Conservation (phyloP, 2,329 filamentous ascomycete species). For the Botryotinia convoluta region DNA sequence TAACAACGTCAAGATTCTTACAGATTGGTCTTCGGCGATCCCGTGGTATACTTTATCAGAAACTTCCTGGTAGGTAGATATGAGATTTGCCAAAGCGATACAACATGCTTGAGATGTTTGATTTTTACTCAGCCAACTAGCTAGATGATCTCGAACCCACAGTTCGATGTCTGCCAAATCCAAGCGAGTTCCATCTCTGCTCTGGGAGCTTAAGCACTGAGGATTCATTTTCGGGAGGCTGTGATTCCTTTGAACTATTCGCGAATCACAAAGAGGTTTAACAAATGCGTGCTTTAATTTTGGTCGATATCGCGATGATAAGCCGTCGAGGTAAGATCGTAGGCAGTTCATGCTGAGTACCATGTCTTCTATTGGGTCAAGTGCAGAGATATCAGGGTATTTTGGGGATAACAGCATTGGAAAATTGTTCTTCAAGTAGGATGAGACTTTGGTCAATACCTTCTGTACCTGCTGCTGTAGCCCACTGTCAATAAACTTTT, state of each 20-base stretch:
- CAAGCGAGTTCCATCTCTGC: neutral
- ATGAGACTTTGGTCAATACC: neutral
- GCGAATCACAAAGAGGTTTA: neutral
- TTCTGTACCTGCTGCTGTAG: neutral
- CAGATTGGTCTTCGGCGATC: conserved; percentile 48
- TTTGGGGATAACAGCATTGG: neutral
- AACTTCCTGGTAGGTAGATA: conserved; percentile 39
- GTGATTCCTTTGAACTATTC: conserved; percentile 20
- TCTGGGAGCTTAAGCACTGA: too few relatives aligned
- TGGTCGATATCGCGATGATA: neutral
- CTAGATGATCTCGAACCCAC: conserved; percentile 47
- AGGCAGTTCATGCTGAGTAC: neutral
- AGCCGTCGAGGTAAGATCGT: neutral
- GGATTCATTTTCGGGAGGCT: conserved; percentile 39
- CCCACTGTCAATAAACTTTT: neutral
- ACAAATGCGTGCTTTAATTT: neutral
- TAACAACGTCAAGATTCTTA: conserved; percentile 54
- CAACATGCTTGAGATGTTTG: conserved; percentile 33
- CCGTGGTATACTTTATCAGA: conserved; percentile 39
- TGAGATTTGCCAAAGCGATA: conserved; percentile 33
- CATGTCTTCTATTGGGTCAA: neutral
- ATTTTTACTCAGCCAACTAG: conserved; percentile 24
- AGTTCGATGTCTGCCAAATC: conserved; percentile 45
- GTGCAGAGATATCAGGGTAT: neutral
- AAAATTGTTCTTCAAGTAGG: neutral